Base-by-base conservation (phyloP, 2,329 filamentous ascomycete genomes). In the Talaromyces sp. region DNA sequence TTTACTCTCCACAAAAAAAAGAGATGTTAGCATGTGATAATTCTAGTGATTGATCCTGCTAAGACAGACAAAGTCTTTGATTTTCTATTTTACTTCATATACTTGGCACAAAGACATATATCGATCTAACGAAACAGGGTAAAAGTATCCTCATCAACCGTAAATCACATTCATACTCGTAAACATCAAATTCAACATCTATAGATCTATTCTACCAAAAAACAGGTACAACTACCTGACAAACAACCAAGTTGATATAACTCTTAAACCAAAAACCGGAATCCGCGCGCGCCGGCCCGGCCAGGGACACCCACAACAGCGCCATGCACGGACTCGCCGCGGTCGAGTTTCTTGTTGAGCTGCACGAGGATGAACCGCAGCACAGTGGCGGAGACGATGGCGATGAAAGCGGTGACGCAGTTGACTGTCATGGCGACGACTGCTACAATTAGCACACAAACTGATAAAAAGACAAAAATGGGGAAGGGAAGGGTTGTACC, bases 341-440 rank as follows among this genome's bases (percentile, higher is more conserved):
- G 77, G 53, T 90, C 88, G 2, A 92, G 77, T 72, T 85, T 89
- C 77, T 81, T 85, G 68, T 92, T 92, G 66, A 91, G 69, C 50
- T 83, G 77, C 14, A 82, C 80, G 27, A 92, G 78, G 43, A 90
- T 83, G 38, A 86, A 77, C 10, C 88, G 77, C 65, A 92, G 76
- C 2, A 85, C 71, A 0, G 83, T 83, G 0, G 88, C 88, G 61
- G 85, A 81, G 27, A 84, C 66, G 51, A 91, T 86, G 1, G 88
- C 84, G 51, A 91, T 69, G 24, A 85, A 81, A 0, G 84, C 82
- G 19, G 86, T 89, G 1, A 79, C 81, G 65, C 86, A 88, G 71
- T 90, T 89, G 56, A 90, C 86, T 6, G 80, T 79, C 75, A 91
- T 87, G 3, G 88, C 87, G 17, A 84, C 75, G 5, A 83, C 79